Evolutionary conservation across 345 rosid genomes (phyloP).

Genomic region (Acer yangbiense): DNA sequence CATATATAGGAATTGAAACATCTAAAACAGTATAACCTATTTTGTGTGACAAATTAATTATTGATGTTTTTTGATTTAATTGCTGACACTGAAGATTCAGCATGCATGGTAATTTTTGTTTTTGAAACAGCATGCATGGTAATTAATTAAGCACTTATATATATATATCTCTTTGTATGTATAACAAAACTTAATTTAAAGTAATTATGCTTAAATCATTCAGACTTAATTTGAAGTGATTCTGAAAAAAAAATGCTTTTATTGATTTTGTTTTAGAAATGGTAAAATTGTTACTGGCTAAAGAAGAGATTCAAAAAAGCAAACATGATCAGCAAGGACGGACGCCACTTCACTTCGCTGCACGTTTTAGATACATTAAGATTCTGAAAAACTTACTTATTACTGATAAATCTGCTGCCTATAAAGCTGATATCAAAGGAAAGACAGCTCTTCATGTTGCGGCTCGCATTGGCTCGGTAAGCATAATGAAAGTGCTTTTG

Average conservation of each 20-base stretch:
- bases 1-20: neutral
- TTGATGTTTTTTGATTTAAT: too few relatives aligned
- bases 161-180: too few relatives aligned
- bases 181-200: too few relatives aligned
- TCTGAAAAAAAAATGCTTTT: too few relatives aligned
- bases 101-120: too few relatives aligned
- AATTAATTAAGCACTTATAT: too few relatives aligned
- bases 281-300: neutral
- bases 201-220: too few relatives aligned
- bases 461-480: neutral
- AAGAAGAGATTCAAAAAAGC: neutral
- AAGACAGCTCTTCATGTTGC: slow-evolving; percentile 28
- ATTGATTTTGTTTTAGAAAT: neutral
- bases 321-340: neutral
- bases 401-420: neutral
- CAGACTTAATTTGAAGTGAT: too few relatives aligned
- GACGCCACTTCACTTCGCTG: slow-evolving; percentile 7
- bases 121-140: too few relatives aligned
- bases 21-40: neutral
- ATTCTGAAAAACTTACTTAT: neutral
- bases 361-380: neutral
- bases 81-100: too few relatives aligned
- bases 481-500: neutral
- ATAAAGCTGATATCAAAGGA: neutral
- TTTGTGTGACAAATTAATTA: too few relatives aligned